Base-by-base conservation (phyloP, 208 protist genomes). In the Novymonas esmeraldas region DNA sequence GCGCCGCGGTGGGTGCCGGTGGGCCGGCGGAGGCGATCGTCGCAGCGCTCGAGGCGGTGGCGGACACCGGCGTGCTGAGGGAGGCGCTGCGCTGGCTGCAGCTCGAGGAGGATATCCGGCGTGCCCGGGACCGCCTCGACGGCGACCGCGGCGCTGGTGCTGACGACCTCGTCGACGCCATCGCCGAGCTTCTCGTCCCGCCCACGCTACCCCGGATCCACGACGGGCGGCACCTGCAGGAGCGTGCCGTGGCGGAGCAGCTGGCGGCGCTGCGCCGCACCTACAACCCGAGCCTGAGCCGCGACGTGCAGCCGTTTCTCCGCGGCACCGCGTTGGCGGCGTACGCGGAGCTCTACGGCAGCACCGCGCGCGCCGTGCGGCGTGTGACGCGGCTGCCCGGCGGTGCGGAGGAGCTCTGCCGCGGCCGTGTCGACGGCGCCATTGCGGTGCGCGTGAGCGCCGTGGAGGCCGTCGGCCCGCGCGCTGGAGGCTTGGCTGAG, bases 261-360 rank as follows among this genome's bases (percentile, higher is more conserved):
- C 64, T 93, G 46, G 41, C 52, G 44, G 77, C 77, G 16, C 85
- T 93, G 82, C 80, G 59, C 13, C 69, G 75, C 41, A 90, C 78
- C 48, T 93, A 95, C 63, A 87, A 80, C 38, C 86, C 90, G 18
- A 90, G 89, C 60, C 78, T 92, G 29, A 81, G 77, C 18, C 74
- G 81, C 29, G 85, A 95, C 51, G 72, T 82, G 7, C 44, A 70
- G 29, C 86, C 82, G 45, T 93, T 95, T 78, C 55, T 90, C 20
- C 84, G 90, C 61, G 62, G 64, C 34, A 79, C 84, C n/a, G 79
- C 82, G 14, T 14, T 83, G 29, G 90, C 90, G 13, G 85, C 81
- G 24, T 91, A 93, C 63, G 84, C 85, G 7, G 86, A 93, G 63
- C 57, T 93, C n/a, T 95, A 93, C 76, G 87, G 81, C 34, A 59